Percentiles rank a stretch among this genome's conserved stretches.
Evolutionary conservation across 78 protist species (phyloP).

Genomic region (Planoprotostelium fungivorum): DNA sequence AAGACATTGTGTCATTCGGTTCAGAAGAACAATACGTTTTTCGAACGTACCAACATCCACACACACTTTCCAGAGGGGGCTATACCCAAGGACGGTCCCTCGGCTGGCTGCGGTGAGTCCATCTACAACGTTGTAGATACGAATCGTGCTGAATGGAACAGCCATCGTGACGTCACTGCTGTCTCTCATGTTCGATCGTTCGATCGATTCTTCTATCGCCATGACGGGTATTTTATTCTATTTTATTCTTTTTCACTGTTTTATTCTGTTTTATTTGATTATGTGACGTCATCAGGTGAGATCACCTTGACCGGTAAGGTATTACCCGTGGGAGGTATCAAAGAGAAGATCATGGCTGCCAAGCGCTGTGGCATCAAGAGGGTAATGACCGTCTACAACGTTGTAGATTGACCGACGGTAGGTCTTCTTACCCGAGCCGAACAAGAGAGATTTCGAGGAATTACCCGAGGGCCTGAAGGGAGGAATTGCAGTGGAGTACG

Average conservation of each 20-base stretch:
- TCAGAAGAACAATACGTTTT: constrained; percentile 28
- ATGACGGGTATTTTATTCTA: not conserved
- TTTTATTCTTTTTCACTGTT: too few species aligned
- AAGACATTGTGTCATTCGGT: constrained; percentile 21
- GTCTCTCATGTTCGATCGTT: not conserved
- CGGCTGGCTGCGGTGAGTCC: constrained; percentile 68
- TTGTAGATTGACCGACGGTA: not conserved
- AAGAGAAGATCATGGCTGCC: constrained; percentile 91
- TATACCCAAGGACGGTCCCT: constrained; percentile 91
- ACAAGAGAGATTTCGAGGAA: constrained; percentile 69
- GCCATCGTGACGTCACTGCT: constrained; percentile 42
- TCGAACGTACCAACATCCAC: constrained; percentile 52
- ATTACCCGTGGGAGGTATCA: constrained; percentile 88
- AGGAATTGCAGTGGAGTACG: constrained; percentile 65
- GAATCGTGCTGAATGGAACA: not conserved
- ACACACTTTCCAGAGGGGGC: constrained; percentile 92
- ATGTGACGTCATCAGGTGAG: constrained; percentile 87
- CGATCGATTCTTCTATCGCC: not conserved
- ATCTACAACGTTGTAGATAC: not conserved
- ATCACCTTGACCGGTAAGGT: constrained; percentile 65
- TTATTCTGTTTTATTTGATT: too few species aligned
- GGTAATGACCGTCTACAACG: not conserved
- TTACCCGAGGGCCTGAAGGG: constrained; percentile 56
- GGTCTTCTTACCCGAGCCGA: constrained; percentile 24
- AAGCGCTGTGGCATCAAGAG: constrained; percentile 35